These are phyloP conservation scores for Candida albicans DNA, from an alignment of 1,139 yeast genomes.

Conservation along the genomic window DNA sequence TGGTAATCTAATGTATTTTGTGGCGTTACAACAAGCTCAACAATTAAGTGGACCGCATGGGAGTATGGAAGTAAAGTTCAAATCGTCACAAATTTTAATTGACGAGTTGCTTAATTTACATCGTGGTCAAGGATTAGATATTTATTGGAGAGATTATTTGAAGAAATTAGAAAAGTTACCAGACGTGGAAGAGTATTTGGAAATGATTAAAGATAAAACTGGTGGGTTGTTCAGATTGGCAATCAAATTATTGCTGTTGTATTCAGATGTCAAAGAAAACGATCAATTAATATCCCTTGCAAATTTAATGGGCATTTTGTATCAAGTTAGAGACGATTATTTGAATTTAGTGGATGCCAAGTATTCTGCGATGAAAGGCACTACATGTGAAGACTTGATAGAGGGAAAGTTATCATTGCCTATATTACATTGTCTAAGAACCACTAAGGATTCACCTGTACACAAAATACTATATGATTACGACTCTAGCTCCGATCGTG, in stretches of 20 bases:
- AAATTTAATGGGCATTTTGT: constrained; percentile 76
- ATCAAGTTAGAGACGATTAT: constrained; percentile 83
- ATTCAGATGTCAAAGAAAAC: constrained; percentile 14
- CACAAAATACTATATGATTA: constrained; percentile 22
- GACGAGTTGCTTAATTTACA: constrained; percentile 81
- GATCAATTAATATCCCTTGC: constrained; percentile 55
- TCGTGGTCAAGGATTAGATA: constrained; percentile 85
- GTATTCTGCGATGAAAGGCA: constrained; percentile 67
- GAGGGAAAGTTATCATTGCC: constrained; percentile 92
- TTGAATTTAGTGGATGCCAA: constrained; percentile 53
- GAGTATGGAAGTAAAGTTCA: constrained; percentile 8
- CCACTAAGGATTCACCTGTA: constrained; percentile 23
- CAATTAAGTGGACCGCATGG: constrained; percentile 9
- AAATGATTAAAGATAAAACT: constrained; percentile 86
- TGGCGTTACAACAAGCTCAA: constrained; percentile 56
- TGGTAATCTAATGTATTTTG: constrained; percentile 79
- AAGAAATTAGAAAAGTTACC: constrained; percentile 48
- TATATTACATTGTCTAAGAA: constrained; percentile 55
- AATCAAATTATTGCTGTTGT: constrained; percentile 56
- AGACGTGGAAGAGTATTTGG: constrained; percentile 61
- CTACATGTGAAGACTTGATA: constrained; percentile 76
- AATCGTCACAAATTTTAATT: constrained; percentile 37
- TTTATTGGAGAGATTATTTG: constrained; percentile 76
- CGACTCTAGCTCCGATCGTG: constrained; percentile 20
- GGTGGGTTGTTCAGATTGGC: constrained; percentile 84